These are phyloP conservation scores for Ceratobasidium sp. DNA, from an alignment of 1,284 basidiomycete genomes.

Conservation along the genomic window DNA sequence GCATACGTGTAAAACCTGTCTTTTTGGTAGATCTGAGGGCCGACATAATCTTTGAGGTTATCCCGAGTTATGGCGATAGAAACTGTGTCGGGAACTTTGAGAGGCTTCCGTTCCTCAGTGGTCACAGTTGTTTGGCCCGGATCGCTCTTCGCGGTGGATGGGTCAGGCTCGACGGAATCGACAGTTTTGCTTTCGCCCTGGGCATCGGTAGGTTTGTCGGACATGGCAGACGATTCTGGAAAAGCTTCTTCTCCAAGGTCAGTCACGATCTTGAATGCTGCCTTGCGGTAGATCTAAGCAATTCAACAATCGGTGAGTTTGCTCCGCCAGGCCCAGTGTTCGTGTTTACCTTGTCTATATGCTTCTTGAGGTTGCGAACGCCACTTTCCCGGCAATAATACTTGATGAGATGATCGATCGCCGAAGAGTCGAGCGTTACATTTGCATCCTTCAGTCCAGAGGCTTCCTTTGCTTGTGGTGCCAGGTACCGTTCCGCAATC, in stretches of 20 bases:
- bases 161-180: constrained; percentile 37
- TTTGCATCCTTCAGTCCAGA: constrained; percentile 87
- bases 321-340: constrained; percentile 7
- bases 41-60: constrained; percentile 95
- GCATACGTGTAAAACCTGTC: constrained; percentile 86
- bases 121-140: constrained; percentile 65
- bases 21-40: constrained; percentile 94
- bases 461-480: constrained; percentile 92
- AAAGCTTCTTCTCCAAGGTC: constrained; percentile 90
- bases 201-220: constrained; percentile 43
- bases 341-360: constrained; percentile 84
- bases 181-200: constrained; percentile 40
- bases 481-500: constrained; percentile 93
- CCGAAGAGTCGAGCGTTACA: constrained; percentile 75
- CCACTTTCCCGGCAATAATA: constrained; percentile 98
- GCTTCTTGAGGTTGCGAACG: constrained; percentile 92
- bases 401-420: constrained; percentile 91
- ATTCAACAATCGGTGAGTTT: neutral
- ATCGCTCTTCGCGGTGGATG: constrained; percentile 40
- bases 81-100: constrained; percentile 81
- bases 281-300: constrained; percentile 94
- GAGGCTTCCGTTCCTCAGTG: constrained; percentile 79
- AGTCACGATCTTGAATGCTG: constrained; percentile 90
- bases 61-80: constrained; percentile 84
- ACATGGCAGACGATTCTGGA: constrained; percentile 52